A percentile compares a stretch with the other conserved stretches of the same genome.
Evolutionary conservation across 2,329 filamentous ascomycete genomes (phyloP).

Genomic region (Tolypocladium album): DNA sequence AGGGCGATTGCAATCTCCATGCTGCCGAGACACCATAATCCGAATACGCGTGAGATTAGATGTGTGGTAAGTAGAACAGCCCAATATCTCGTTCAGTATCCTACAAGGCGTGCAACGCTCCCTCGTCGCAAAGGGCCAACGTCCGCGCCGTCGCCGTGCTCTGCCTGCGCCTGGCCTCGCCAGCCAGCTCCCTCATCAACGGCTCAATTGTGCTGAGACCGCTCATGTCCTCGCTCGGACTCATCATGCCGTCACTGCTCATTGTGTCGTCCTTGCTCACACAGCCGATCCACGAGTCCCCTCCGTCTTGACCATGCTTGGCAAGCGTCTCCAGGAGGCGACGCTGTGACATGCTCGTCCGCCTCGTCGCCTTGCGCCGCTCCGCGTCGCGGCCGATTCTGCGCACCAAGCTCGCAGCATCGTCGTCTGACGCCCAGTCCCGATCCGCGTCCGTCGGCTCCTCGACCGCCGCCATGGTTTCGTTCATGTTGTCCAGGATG

Average conservation of each 20-base stretch:
- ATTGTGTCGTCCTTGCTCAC: constrained; percentile 5
- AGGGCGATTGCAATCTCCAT: too few species aligned
- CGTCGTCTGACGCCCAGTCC: constrained; percentile 22
- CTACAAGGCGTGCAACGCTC: constrained; percentile 1
- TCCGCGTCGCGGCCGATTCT: constrained; percentile 4
- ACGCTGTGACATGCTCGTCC: constrained; percentile 16
- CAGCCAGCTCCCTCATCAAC: constrained; percentile 32
- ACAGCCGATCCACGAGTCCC: constrained; percentile 13
- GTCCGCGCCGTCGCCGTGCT: constrained; percentile 12
- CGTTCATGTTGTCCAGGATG: constrained; percentile 32
- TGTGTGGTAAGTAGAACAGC: too few species aligned
- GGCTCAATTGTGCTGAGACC: constrained; percentile 31
- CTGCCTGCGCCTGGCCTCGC: constrained; percentile 12
- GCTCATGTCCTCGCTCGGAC: constrained; percentile 15
- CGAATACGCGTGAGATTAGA: too few species aligned
- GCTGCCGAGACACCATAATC: too few species aligned
- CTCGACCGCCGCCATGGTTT: constrained; percentile 16
- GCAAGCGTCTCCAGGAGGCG: constrained; percentile 18
- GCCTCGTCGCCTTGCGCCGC: constrained; percentile 10
- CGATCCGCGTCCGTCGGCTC: constrained; percentile 8
- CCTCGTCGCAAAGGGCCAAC: constrained; percentile 11
- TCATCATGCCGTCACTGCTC: too few species aligned
- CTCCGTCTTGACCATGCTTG: constrained; percentile 2
- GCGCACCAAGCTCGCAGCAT: constrained; percentile 6
- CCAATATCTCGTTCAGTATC: background rate